Evolutionary conservation across 306 rosid species (phyloP), one percentile per base, ranked within the genome.

Genomic region (Chamaecrista fasciculata): DNA sequence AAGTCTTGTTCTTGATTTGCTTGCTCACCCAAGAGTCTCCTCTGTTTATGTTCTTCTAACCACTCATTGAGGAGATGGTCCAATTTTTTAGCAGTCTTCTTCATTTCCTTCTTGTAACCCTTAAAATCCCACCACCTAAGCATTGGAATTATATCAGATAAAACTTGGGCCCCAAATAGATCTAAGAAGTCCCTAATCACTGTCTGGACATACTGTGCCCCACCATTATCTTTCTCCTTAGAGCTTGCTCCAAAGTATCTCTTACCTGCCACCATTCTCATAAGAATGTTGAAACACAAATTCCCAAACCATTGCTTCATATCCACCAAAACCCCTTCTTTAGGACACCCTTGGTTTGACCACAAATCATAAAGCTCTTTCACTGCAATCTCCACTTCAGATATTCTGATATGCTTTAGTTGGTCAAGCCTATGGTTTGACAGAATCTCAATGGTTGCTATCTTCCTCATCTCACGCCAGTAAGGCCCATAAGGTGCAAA

Each of bases 271-370:
- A 86, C 84, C 75, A 83, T 72, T 64, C 74, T 83, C 62, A 80
- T 18, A 62, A 46, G 28, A 36, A 86, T 58, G 58, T 69, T 83
- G 11, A 10, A 73, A 0, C 72, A 78, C 73, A 83, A 76, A 44
- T 83, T 81, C 6, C 82, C 80, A 70, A 86, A 82, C 85, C 84
- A 83, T 70, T 72, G 49, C 76, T 80, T 86, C 85, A 79, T 82
- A 33, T 82, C 85, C 31, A 80, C 84, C 74, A 78, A 71, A 80
- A 69, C 60, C 25, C 80, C 78, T 51, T 6, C 71, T 55, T 68
- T 15, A 16, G 59, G 73, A 68, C 74, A 62, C 52, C 75, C 81
- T 66, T 76, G 39, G 3, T 51, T 53, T 29, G 11, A 34, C 74
- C 83, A 75, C 6, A 72, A 72, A 49, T 68, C 50, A 2, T 69